These are phyloP conservation scores for Porogramme epimiltina DNA, from an alignment of 1,284 basidiomycete species.

Conservation along the genomic window DNA sequence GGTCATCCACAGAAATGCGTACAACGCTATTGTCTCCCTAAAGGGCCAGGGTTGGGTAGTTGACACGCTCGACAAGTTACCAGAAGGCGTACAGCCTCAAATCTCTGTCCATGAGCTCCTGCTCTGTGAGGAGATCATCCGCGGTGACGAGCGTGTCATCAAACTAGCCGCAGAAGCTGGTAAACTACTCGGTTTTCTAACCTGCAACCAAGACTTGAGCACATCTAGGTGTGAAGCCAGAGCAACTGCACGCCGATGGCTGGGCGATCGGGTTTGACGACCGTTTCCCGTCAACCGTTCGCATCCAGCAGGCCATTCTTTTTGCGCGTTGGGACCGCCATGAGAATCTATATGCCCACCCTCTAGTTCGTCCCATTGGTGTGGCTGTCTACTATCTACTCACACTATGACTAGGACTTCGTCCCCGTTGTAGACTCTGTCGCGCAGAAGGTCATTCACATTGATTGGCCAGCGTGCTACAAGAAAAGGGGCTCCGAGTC, in stretches of 20 bases:
- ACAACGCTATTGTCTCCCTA: conserved; percentile 59
- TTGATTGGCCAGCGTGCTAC: conserved; percentile 80
- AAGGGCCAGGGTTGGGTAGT: conserved; percentile 60
- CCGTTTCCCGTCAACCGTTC: conserved; percentile 71
- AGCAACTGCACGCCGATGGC: conserved; percentile 79
- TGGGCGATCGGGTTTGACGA: conserved; percentile 85
- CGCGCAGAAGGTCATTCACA: conserved; percentile 71
- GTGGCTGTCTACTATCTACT: background rate
- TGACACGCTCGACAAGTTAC: conserved; percentile 58
- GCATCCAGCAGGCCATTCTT: conserved; percentile 78
- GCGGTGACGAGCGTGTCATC: conserved; percentile 63
- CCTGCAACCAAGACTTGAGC: no score
- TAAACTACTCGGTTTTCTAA: no score
- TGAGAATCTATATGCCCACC: conserved; percentile 84
- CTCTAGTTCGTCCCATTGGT: conserved; percentile 53
- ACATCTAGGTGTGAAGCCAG: conserved; percentile 75
- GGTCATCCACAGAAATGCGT: conserved; percentile 50
- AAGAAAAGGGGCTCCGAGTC: conserved; percentile 33
- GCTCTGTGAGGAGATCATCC: conserved; percentile 69
- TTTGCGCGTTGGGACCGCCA: conserved; percentile 78
- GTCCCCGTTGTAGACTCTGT: conserved; percentile 76
- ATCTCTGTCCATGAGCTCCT: conserved; percentile 80
- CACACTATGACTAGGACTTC: conserved; percentile 64
- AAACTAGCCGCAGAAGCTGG: conserved; percentile 79
- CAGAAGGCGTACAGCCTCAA: conserved; percentile 73